These are phyloP conservation scores for Chamaecrista fasciculata DNA, from an alignment of 306 rosid species.

Conservation along the genomic window DNA sequence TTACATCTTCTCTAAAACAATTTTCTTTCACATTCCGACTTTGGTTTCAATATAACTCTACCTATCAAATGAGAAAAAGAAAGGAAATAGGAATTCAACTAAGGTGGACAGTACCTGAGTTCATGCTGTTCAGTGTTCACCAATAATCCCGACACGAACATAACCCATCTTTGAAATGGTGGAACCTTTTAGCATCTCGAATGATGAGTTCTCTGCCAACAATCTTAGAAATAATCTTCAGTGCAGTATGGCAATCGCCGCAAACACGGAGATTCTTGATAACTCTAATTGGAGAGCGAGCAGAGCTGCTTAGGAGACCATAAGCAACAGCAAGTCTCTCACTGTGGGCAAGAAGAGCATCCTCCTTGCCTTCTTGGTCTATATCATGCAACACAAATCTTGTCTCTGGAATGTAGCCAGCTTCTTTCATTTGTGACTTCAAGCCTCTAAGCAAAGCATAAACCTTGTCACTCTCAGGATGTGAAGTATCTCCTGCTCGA, in stretches of 20 bases:
- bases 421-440: constrained; percentile 78
- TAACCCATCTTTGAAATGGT: constrained; percentile 45
- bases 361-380: constrained; percentile 82
- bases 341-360: constrained; percentile 77
- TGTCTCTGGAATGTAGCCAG: constrained; percentile 77
- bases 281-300: constrained; percentile 64
- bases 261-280: constrained; percentile 80
- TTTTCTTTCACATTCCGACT: neutral
- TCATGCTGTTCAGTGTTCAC: constrained; percentile 42
- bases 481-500: constrained; percentile 85
- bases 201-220: constrained; percentile 48
- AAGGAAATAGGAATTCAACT: neutral
- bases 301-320: constrained; percentile 67
- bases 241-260: constrained; percentile 49
- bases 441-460: constrained; percentile 65
- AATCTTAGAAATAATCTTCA: constrained; percentile 49
- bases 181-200: constrained; percentile 49
- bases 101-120: constrained; percentile 27
- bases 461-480: constrained; percentile 61
- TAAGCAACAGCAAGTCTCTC: constrained; percentile 83
- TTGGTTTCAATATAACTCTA: neutral
- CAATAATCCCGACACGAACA: constrained; percentile 55
- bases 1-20: neutral
- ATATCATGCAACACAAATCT: constrained; percentile 84
- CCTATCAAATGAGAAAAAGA: constrained; percentile 13